Evolutionary conservation across 2,329 filamentous ascomycete species (phyloP), one percentile per base, ranked within the genome.

Genomic region (Cercospora nicotianae): DNA sequence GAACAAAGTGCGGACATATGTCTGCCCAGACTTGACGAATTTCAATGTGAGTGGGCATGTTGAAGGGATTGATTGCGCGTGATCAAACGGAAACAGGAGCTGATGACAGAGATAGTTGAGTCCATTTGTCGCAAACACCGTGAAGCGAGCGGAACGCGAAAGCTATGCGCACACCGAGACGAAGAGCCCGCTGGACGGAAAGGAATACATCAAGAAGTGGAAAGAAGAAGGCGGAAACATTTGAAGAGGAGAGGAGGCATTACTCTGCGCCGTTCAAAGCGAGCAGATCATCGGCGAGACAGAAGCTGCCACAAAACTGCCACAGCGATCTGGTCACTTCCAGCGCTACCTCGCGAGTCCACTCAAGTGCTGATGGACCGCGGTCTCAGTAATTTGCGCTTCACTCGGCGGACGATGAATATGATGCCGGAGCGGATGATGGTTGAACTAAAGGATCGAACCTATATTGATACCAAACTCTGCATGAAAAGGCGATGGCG

Each of bases 1-100:
- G 86, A 81, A 84, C 65, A 97, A 96, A 82, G 92, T 98, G 77
- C 90, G 94, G 80, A 97, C 94, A 64, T 99, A 93, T 79, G 90
- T 91, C 65, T 92, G 92, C 74, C 94, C 94, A 0, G 80, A 88
- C 58, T 79, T 96, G 68, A 84, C 85, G 26, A 85, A 86, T 5
- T 95, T 92, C 81, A 90, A 91, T 83, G 93, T 95, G 69, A 63
- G 76, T 69, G 18, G 18, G 20, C 20, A 7, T 51, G 45, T 51
- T 13, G 20, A 51, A 51, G 45, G 20, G 12, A 3, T 9, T 13
- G 20, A 10, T 51, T 23, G 18, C 45, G n/a, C 18, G 45, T 13
- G 45, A 23, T 58, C 10, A 23, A 18, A 1, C 28, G 3, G 13
- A 7, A n/a, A 58, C 3, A 69, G 48, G 26, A 31, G 16, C 39